Evolutionary conservation across 495 filamentous ascomycete genomes (phyloP).

Genomic region (Lindgomyces ingoldianus): DNA sequence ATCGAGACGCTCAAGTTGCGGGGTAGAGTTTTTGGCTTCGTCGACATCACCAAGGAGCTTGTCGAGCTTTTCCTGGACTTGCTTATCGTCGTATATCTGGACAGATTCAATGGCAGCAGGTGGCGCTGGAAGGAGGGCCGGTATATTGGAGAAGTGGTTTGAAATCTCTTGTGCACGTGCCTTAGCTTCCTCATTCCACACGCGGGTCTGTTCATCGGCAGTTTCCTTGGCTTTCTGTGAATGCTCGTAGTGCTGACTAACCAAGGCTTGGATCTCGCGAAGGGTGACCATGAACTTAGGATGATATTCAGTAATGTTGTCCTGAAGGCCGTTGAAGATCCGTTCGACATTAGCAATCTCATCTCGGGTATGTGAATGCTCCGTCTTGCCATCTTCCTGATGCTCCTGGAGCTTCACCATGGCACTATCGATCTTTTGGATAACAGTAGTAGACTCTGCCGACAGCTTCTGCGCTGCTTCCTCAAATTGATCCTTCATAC

Average conservation of each 20-base stretch:
- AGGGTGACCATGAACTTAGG: conserved; percentile 81
- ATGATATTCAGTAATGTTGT: conserved; percentile 73
- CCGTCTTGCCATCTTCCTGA: conserved; percentile 67
- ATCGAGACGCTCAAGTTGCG: conserved; percentile 74
- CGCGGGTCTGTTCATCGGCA: conserved; percentile 37
- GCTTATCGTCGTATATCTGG: conserved; percentile 61
- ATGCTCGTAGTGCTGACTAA: conserved; percentile 79
- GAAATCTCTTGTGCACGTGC: conserved; percentile 53
- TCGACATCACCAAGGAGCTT: conserved; percentile 66
- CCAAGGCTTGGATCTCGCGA: conserved; percentile 76
- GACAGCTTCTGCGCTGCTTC: conserved; percentile 81
- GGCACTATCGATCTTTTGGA: conserved; percentile 73
- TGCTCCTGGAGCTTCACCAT: conserved; percentile 75
- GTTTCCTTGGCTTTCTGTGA: conserved; percentile 51
- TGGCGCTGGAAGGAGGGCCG: conserved; percentile 49
- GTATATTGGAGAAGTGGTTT: conserved; percentile 55
- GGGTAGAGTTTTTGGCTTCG: conserved; percentile 54
- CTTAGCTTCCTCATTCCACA: conserved; percentile 39
- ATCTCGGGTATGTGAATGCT: conserved; percentile 75
- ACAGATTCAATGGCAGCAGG: conserved; percentile 45
- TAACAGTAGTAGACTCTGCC: conserved; percentile 82
- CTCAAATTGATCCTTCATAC: conserved; percentile 53
- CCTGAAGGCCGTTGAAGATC: conserved; percentile 73
- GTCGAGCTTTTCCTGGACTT: conserved; percentile 83
- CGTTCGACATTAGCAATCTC: conserved; percentile 70